These are phyloP conservation scores for Kwoniella heveanensis DNA, from an alignment of 768 basidiomycete genomes.

Conservation along the genomic window DNA sequence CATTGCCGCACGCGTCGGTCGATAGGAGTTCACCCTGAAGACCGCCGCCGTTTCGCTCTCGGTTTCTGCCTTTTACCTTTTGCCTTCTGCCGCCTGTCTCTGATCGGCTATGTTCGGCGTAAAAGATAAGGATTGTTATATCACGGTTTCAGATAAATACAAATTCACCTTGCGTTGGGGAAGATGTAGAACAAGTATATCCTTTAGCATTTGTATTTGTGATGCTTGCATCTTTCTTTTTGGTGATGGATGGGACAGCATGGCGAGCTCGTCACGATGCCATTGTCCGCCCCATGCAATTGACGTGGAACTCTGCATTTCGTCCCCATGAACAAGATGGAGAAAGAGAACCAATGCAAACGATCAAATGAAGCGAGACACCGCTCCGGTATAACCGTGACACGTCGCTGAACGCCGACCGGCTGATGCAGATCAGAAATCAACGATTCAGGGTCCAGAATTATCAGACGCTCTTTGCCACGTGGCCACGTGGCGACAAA, in stretches of 20 bases:
- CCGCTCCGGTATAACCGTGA: neutral
- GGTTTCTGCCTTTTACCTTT: neutral
- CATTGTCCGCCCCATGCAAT: no score
- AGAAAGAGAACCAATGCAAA: no score
- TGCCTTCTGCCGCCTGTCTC: neutral
- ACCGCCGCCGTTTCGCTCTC: no score
- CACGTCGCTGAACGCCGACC: neutral
- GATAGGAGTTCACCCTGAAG: no score
- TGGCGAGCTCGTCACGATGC: no score
- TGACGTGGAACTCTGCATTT: no score
- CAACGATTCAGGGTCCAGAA: neutral
- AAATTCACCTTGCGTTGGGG: neutral
- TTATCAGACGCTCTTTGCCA: no score
- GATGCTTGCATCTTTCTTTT: neutral
- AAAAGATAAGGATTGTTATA: neutral
- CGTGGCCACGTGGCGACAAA: conserved; percentile 14
- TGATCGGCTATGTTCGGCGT: conserved; percentile 10
- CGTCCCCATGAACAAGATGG: no score
- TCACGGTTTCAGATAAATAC: conserved; percentile 1
- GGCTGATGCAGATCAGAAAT: neutral
- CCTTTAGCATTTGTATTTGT: neutral
- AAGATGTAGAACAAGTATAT: no score
- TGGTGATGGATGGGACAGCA: no score
- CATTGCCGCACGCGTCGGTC: no score
- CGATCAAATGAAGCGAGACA: no score